Evolutionary conservation across 2,329 filamentous ascomycete genomes (phyloP).

Genomic region (Fusarium sp.): DNA sequence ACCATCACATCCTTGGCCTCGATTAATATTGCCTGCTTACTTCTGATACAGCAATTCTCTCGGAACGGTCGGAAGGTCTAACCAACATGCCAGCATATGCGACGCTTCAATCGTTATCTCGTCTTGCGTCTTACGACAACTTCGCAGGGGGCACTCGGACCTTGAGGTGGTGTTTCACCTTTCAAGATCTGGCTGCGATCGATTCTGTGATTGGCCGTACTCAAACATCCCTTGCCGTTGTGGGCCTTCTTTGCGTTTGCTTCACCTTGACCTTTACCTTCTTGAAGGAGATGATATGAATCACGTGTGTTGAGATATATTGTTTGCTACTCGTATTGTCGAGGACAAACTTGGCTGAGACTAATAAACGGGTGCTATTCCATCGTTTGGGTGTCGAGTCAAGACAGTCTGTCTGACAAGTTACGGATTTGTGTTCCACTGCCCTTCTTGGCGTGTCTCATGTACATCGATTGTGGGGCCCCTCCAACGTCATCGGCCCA

Average conservation of each 20-base stretch:
- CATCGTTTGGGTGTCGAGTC: neutral
- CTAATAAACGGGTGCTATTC: neutral
- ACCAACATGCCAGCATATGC: slow-evolving; percentile 4
- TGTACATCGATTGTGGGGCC: slow-evolving; percentile 25
- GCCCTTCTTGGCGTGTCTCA: slow-evolving; percentile 41
- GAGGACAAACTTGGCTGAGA: slow-evolving; percentile 8
- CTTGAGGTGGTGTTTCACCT: slow-evolving; percentile 34
- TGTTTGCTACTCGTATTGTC: neutral
- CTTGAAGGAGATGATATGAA: neutral
- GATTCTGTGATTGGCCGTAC: slow-evolving; percentile 20
- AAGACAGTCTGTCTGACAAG: slow-evolving; percentile 16
- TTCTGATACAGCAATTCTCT: slow-evolving; percentile 7
- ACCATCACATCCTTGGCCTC: too few species aligned
- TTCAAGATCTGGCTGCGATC: slow-evolving; percentile 39
- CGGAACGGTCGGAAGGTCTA: slow-evolving; percentile 12
- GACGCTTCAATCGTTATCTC: slow-evolving; percentile 23
- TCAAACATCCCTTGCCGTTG: slow-evolving; percentile 19
- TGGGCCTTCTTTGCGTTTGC: slow-evolving; percentile 1
- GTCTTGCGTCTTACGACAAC: slow-evolving; percentile 35
- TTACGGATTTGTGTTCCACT: slow-evolving; percentile 7
- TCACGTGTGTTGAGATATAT: neutral
- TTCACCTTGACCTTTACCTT: neutral
- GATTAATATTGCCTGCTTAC: too few species aligned
- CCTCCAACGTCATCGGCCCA: slow-evolving; percentile 31
- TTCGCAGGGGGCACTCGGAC: slow-evolving; percentile 19